Evolutionary conservation across 192 early-diverging fungal species (phyloP).

Genomic region (Helicostylum pulchrum): DNA sequence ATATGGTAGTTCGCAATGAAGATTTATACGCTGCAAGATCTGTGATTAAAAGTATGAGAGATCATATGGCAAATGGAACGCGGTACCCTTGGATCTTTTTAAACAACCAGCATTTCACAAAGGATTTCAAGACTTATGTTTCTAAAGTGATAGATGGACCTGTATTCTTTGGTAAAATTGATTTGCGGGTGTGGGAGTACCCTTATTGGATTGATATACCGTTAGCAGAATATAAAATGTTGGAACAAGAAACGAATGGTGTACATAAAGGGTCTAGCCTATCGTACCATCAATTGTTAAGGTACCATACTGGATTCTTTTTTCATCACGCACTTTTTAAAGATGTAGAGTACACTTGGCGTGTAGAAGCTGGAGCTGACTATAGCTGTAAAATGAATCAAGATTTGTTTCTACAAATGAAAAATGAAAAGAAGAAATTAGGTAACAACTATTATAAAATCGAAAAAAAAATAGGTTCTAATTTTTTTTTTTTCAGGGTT

Average conservation of each 20-base stretch:
- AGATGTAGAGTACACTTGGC: conserved; percentile 73
- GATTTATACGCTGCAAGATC: conserved; percentile 56
- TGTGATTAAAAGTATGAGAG: conserved; percentile 65
- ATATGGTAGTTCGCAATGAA: conserved; percentile 60
- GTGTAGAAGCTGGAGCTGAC: conserved; percentile 70
- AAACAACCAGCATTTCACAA: conserved; percentile 66
- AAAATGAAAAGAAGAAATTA: conserved; percentile 65
- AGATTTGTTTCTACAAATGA: conserved; percentile 73
- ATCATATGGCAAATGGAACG: conserved; percentile 63
- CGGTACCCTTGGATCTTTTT: conserved; percentile 70
- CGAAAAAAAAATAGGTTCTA: not conserved
- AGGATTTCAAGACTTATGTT: conserved; percentile 46
- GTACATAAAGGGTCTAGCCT: conserved; percentile 28
- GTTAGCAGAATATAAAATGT: conserved; percentile 50
- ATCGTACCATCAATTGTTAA: conserved; percentile 8
- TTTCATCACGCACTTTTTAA: conserved; percentile 63
- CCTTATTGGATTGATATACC: conserved; percentile 66
- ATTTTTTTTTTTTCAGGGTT: not conserved
- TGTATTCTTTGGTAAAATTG: conserved; percentile 36
- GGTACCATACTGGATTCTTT: conserved; percentile 54
- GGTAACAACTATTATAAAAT: conserved; percentile 37
- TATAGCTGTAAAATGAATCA: conserved; percentile 71
- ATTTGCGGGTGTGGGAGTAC: conserved; percentile 69
- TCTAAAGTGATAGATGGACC: not conserved
- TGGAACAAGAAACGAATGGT: conserved; percentile 47